Evolutionary conservation across 2,329 filamentous ascomycete genomes (phyloP).

Genomic region (Ophiostoma novo-ulmi): DNA sequence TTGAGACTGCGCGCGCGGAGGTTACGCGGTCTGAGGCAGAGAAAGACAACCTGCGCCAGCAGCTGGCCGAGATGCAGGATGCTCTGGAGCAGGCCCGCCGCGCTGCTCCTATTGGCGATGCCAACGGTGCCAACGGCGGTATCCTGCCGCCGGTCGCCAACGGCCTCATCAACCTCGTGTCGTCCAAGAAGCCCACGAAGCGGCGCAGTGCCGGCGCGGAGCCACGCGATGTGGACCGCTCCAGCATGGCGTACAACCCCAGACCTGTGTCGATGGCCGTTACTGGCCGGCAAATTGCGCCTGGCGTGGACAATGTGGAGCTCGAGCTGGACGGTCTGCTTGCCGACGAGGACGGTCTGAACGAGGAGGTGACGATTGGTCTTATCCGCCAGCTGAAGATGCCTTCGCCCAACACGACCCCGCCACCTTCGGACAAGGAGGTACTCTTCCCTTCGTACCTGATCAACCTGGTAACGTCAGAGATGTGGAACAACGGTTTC

Average conservation of each 20-base stretch:
- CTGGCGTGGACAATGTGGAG: conserved; percentile 84
- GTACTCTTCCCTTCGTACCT: conserved; percentile 97
- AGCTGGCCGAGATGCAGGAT: conserved; percentile 84
- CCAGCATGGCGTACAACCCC: conserved; percentile 89
- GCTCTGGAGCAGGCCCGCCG: conserved; percentile 84
- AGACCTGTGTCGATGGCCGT: conserved; percentile 95
- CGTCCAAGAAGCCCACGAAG: conserved; percentile 88
- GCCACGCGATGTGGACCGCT: conserved; percentile 77
- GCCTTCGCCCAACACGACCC: conserved; percentile 76
- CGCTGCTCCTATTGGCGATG: conserved; percentile 65
- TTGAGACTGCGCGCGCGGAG: conserved; percentile 71
- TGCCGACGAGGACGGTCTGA: conserved; percentile 90
- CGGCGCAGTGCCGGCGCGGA: conserved; percentile 86
- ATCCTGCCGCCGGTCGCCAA: conserved; percentile 52
- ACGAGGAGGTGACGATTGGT: conserved; percentile 94
- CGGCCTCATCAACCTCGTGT: conserved; percentile 92
- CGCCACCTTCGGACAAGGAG: conserved; percentile 94
- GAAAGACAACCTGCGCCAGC: conserved; percentile 77
- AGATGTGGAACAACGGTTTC: conserved; percentile 99
- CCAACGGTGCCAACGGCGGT: conserved; percentile 30
- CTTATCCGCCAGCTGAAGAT: conserved; percentile 97
- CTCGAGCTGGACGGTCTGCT: conserved; percentile 89
- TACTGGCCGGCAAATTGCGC: conserved; percentile 59
- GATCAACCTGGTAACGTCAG: conserved; percentile 96
- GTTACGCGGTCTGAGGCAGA: conserved; percentile 76